phyloP scores from a whole-genome alignment of 2,329 filamentous ascomycete genomes.

The Penicillium decumbens region DNA sequence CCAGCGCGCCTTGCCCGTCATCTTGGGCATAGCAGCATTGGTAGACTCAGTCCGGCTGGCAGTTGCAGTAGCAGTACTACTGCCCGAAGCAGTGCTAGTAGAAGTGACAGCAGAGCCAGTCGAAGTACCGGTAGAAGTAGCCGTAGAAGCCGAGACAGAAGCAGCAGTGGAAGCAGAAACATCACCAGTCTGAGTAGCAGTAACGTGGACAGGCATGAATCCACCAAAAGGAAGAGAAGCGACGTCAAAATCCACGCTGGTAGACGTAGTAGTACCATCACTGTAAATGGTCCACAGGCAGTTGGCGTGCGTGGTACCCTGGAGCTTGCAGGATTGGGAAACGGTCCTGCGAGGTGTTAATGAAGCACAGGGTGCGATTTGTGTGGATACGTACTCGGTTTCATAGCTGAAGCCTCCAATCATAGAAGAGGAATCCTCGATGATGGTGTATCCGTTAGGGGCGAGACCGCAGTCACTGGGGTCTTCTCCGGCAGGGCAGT shows the following conservation, averaged over 20 bases:
- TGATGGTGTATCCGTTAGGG: constrained; percentile 6
- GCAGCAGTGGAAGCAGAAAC: constrained; percentile 7
- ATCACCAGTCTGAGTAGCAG: constrained; percentile 1
- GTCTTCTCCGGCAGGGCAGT: constrained; percentile 11
- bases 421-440: constrained; percentile 9
- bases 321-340: constrained; percentile 2
- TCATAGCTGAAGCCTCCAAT: neutral
- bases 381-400: constrained; percentile 9
- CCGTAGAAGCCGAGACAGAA: neutral
- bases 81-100: neutral
- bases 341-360: neutral
- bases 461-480: constrained; percentile 10
- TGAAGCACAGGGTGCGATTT: neutral
- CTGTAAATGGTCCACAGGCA: neutral
- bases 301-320: constrained; percentile 1
- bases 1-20: constrained; percentile 14
- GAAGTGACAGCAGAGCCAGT: neutral
- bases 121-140: neutral
- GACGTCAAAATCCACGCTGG: neutral
- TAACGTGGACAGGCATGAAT: constrained; percentile 6
- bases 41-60: constrained; percentile 3
- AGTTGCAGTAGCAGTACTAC: constrained; percentile 2
- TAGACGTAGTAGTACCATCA: neutral
- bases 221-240: constrained; percentile 2
- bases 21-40: constrained; percentile 17